Conservation (phyloP, 345 rosid genomes). For the Eucalyptus tenuipes region DNA sequence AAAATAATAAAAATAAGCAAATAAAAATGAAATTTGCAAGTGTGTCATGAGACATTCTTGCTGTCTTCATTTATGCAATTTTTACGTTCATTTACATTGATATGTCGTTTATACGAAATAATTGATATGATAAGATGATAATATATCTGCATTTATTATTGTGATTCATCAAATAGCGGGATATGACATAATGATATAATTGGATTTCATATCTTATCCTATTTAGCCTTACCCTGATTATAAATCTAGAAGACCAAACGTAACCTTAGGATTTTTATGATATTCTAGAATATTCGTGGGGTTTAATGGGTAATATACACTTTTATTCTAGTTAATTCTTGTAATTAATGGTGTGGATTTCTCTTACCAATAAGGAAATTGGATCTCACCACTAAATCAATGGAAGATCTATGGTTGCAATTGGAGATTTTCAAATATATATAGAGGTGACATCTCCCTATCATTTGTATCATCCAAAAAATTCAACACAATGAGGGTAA, state of each 20-base stretch:
- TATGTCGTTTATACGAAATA: rapidly evolving
- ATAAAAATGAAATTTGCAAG: too few species aligned
- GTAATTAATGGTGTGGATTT: not conserved
- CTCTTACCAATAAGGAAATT: not conserved
- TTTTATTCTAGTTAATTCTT: not conserved
- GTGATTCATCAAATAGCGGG: rapidly evolving
- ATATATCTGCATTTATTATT: rapidly evolving
- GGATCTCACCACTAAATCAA: not conserved
- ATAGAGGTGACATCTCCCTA: not conserved
- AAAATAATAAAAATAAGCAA: too few species aligned
- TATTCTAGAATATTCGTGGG: not conserved
- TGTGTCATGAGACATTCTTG: too few species aligned
- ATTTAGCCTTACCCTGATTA: rapidly evolving
- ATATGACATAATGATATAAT: rapidly evolving
- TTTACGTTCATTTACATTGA: too few species aligned
- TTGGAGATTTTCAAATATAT: not conserved
- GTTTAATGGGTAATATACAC: not conserved
- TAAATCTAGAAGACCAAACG: too few species aligned
- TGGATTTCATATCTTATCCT: too few species aligned
- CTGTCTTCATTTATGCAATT: too few species aligned
- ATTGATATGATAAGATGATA: too few species aligned
- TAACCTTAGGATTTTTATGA: not conserved
- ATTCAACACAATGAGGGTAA: not conserved
- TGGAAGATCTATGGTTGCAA: not conserved
- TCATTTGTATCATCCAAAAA: not conserved